Percentiles rank a stretch among this genome's conserved stretches.
These are phyloP conservation scores for Volvariella volvacea DNA, from an alignment of 1,284 basidiomycete species.

Conservation along the genomic window DNA sequence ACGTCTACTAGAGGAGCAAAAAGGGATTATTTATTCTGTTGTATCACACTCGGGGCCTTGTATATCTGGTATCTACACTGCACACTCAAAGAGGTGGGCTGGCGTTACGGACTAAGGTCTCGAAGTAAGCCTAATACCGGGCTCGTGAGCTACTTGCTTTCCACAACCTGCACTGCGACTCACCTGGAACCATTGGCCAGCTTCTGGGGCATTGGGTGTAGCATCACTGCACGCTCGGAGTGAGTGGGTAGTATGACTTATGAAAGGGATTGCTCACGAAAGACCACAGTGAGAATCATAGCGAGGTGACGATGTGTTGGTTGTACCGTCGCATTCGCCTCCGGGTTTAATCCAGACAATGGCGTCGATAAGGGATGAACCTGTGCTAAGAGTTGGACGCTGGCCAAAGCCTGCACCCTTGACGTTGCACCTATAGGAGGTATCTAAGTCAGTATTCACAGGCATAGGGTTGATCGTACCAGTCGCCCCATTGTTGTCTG, in stretches of 20 bases:
- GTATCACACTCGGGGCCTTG: too few relatives aligned
- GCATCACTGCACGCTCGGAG: slow-evolving; percentile 34
- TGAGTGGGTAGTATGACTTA: neutral
- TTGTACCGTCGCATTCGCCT: slow-evolving; percentile 62
- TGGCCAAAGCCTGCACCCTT: slow-evolving; percentile 56
- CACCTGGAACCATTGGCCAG: slow-evolving; percentile 57
- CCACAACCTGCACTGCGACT: neutral
- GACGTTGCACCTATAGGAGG: slow-evolving; percentile 48
- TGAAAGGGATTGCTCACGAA: too few relatives aligned
- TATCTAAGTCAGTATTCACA: slow-evolving; percentile 2
- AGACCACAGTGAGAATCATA: slow-evolving; percentile 50
- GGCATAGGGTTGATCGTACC: slow-evolving; percentile 14
- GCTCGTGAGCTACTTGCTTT: too few relatives aligned
- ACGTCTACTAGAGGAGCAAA: too few relatives aligned
- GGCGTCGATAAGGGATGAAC: slow-evolving; percentile 47
- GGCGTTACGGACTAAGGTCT: slow-evolving; percentile 45
- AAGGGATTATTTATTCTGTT: too few relatives aligned
- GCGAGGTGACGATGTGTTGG: slow-evolving; percentile 47
- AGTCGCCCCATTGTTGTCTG: slow-evolving; percentile 46
- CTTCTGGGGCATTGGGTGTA: slow-evolving; percentile 49
- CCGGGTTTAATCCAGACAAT: slow-evolving; percentile 68
- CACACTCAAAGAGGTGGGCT: slow-evolving; percentile 48
- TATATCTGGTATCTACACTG: too few relatives aligned
- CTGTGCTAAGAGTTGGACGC: slow-evolving; percentile 52
- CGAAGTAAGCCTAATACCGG: slow-evolving; percentile 45